Conservation (phyloP, 2,329 filamentous ascomycete species). For the Talaromyces sp. region DNA sequence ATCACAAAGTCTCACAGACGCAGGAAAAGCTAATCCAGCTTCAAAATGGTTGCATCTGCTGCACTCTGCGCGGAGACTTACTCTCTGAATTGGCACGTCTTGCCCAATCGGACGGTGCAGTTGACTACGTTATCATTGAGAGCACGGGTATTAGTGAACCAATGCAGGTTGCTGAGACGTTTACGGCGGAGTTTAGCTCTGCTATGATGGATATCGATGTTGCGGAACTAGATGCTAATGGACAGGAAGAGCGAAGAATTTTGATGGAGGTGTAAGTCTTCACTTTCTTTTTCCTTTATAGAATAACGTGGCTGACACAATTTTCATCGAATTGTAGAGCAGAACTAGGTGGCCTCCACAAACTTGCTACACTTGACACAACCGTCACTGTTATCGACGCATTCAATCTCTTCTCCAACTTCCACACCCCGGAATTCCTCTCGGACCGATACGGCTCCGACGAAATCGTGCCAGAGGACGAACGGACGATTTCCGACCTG, state of each 20-base stretch:
- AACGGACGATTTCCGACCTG: conserved; percentile 68
- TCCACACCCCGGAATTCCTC: conserved; percentile 65
- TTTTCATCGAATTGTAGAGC: conserved; percentile 30
- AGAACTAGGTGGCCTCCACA: conserved; percentile 60
- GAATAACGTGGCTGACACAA: conserved; percentile 13
- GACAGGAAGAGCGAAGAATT: conserved; percentile 36
- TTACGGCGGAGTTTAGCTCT: conserved; percentile 52
- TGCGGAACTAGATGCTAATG: conserved; percentile 35
- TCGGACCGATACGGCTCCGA: conserved; percentile 57
- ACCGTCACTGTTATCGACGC: conserved; percentile 70
- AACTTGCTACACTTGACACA: conserved; percentile 63
- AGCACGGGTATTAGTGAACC: conserved; percentile 69
- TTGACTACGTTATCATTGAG: conserved; percentile 70
- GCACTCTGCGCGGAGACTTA: conserved; percentile 66
- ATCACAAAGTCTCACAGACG: conserved; percentile 54
- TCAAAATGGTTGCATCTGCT: conserved; percentile 74
- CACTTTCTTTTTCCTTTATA: conserved; percentile 10
- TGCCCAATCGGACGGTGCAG: conserved; percentile 53
- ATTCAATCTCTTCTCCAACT: conserved; percentile 68
- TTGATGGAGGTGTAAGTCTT: conserved; percentile 44
- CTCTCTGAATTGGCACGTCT: conserved; percentile 65
- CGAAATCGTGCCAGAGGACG: conserved; percentile 62
- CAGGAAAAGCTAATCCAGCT: conserved; percentile 64
- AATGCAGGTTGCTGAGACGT: conserved; percentile 70
- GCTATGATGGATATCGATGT: conserved; percentile 47